Evolutionary conservation across 768 basidiomycete species (phyloP), one percentile per base, ranked within the genome.

Genomic region (Amanita subjunquillea): DNA sequence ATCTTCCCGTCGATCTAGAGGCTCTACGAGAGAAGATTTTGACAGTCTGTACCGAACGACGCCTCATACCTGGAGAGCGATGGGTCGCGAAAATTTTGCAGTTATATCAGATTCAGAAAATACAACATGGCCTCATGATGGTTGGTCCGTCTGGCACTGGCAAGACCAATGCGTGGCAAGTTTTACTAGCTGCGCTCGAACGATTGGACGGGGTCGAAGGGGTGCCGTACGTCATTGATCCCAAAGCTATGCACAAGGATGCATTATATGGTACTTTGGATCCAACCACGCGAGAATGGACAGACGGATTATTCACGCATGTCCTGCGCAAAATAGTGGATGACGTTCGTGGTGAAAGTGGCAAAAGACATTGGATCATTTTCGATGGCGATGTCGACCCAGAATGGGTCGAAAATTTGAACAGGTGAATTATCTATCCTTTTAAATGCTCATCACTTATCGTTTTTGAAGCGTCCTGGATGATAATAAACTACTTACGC

Each of bases 41-140:
- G 56, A 82, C 85, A 60, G 89, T 97, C 54, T 97, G 95, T 68
- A 68, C 72, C 6, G 91, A 96, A 67, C 82, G 83, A 37, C 84
- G 91, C 32, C 74, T 98, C n/a, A 77, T 92, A 22, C 71, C 82
- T 45, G 91, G 92, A 17, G 89, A 94, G 43, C 78, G 80, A 32
- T 99, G 96, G 95, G 77, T 93, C 48, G 79, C 83, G 60, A 99
- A 99, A 73, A 95, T 97, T 54, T 76, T 99, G 12, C 96, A 99
- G 64, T 78, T 99, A 4, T 98, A 97, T 67, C 96, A 98, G 66
- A 98, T 99, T 54, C 96, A 99, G 70, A 97, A 93, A 72, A 99
- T 98, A 57, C 95, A 98, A 60, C 96, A 99, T 67, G 96, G 96
- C 68, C 75, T 99, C 39, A 98, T 99, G 96, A 96, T 99, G 92